These are phyloP conservation scores for Micractinium sp. DNA, from an alignment of 139 green algal species.

Conservation along the genomic window DNA sequence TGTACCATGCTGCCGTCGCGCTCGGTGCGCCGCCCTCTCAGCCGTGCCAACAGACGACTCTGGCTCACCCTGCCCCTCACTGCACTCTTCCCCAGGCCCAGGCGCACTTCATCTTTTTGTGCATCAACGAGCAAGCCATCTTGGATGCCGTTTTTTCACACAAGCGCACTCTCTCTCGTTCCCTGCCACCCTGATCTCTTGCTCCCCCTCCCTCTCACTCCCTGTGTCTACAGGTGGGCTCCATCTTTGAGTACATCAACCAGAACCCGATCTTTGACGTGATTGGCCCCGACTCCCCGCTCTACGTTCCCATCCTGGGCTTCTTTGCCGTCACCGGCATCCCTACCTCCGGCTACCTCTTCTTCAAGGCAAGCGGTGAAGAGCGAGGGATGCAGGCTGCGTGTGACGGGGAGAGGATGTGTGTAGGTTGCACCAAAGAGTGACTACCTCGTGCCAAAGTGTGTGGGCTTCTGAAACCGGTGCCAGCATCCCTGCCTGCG, in stretches of 20 bases:
- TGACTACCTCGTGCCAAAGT: background rate
- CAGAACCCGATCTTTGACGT: slow-evolving; percentile 68
- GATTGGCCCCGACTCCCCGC: slow-evolving; percentile 62
- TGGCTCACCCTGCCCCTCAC: no score
- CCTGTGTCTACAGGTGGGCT: slow-evolving; percentile 59
- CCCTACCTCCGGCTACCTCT: slow-evolving; percentile 78
- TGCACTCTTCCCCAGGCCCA: no score
- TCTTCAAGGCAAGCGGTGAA: slow-evolving; percentile 70
- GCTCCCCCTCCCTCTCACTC: background rate
- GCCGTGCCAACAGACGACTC: no score
- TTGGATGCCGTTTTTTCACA: background rate
- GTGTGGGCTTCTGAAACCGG: no score
- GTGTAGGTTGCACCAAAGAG: background rate
- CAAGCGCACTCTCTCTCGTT: no score
- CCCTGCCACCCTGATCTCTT: background rate
- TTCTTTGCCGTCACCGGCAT: slow-evolving; percentile 84
- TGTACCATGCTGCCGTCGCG: no score
- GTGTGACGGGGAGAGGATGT: background rate
- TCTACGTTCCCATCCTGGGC: slow-evolving; percentile 82
- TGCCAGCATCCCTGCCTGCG: no score
- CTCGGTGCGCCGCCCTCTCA: no score
- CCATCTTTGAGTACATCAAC: slow-evolving; percentile 70
- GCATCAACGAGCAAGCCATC: background rate
- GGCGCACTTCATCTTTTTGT: background rate
- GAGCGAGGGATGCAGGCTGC: no score